phyloP scores from a whole-genome alignment of 1,139 yeast genomes.

The Geotrichum cucujoidarum region DNA sequence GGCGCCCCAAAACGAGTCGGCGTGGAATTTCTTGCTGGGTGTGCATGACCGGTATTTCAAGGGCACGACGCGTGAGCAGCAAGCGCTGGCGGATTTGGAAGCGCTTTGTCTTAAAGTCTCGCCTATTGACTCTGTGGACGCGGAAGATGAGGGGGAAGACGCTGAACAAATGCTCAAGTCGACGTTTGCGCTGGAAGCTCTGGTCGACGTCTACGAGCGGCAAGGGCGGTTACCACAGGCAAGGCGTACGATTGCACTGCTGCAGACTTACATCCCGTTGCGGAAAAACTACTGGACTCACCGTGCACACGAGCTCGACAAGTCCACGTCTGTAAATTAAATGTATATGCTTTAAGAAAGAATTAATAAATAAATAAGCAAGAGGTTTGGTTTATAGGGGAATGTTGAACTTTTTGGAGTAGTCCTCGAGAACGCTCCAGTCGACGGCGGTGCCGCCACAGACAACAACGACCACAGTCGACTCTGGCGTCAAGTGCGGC shows the following conservation, averaged over 20 bases:
- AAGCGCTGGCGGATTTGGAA: conserved; percentile 29
- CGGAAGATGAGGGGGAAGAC: background rate
- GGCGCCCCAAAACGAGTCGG: conserved; percentile 78
- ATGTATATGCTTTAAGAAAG: background rate
- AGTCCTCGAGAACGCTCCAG: conserved; percentile 30
- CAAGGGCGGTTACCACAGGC: conserved; percentile 39
- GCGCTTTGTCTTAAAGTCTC: conserved; percentile 12
- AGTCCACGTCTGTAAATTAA: background rate
- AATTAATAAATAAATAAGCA: background rate
- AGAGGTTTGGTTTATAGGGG: conserved; percentile 5
- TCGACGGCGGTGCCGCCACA: conserved; percentile 36
- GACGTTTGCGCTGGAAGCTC: conserved; percentile 60
- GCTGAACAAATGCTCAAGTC: conserved; percentile 40
- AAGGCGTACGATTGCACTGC: conserved; percentile 43
- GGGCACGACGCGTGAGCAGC: background rate
- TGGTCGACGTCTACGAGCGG: conserved; percentile 48
- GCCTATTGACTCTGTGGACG: conserved; percentile 11
- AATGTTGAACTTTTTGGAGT: conserved; percentile 27
- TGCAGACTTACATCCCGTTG: conserved; percentile 61
- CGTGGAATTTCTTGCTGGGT: conserved; percentile 81
- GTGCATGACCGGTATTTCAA: conserved; percentile 41
- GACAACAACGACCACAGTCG: conserved; percentile 33
- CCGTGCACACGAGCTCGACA: conserved; percentile 1
- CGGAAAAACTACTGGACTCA: conserved; percentile 62
- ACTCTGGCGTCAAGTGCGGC: conserved; percentile 28